Base-by-base conservation (phyloP, 2,329 filamentous ascomycete species). In the Pseudocercospora vitis region DNA sequence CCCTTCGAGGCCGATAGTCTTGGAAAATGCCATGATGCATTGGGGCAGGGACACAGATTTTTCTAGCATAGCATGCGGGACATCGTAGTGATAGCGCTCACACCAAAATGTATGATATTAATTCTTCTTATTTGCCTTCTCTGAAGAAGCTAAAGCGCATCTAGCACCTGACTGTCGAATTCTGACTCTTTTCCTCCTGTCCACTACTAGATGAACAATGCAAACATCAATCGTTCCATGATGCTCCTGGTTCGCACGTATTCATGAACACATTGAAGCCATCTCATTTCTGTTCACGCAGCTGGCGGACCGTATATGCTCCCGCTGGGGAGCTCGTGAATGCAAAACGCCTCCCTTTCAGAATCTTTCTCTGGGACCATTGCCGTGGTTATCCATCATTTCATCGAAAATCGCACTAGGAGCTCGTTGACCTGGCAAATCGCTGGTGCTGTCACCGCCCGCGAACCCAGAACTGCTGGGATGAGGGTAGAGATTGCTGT, bases 351-450 rank as follows among this genome's bases (percentile, higher is more conserved):
- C n/a, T n/a, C n/a, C n/a, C n/a, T n/a, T n/a, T 45, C 42, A 56
- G 24, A 46, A 56, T 24, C 53, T 45, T 49, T 65, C 61, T 48
- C 59, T 52, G 7, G 63, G 63, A 19, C 65, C 65, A 47, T 66
- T 69, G 18, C 74, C 74, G 65, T 91, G 86, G 59, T 88, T 88
- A 66, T 91, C 89, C 57, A 96, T 86, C 46, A 97, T 73, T 70
- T 96, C 91, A 55, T 97, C 91, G 32, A 97, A 77, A 69, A 91
- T 96, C 14, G 90, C 89, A 70, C 89, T 95, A 0, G 92, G 92
- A 12, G 91, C 87, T 53, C 91, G 80, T 52, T 84, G 84, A 49
- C 83, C 86, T 11, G 83, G 72, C 9, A 86, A 80, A 52, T 82
- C 78, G 58, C 84, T 87, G 50, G 49, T 63, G 63, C 61, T 70